Conservation (phyloP, 805 yeast species). For the Saturnispora ahearnii region DNA sequence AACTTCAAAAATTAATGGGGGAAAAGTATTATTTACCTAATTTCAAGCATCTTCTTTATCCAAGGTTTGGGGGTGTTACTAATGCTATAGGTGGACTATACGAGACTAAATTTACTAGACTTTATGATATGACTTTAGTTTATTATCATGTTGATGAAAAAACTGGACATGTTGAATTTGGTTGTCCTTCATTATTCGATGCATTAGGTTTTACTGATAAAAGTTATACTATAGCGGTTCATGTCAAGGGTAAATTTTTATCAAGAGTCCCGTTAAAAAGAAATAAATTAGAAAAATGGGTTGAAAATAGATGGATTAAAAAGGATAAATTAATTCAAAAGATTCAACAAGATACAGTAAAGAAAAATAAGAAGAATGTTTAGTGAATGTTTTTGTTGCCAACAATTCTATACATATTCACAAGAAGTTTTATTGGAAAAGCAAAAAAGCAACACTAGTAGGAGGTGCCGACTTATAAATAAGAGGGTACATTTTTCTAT, state of each 20-base stretch:
- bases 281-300: conserved; percentile 58
- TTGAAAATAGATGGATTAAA: conserved; percentile 63
- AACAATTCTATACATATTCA: background rate
- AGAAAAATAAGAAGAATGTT: conserved; percentile 1
- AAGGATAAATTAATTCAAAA: conserved; percentile 48
- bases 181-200: conserved; percentile 31
- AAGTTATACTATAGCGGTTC: conserved; percentile 30
- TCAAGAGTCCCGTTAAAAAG: conserved; percentile 44
- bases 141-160: conserved; percentile 27
- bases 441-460: background rate
- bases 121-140: conserved; percentile 49
- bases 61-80: conserved; percentile 56
- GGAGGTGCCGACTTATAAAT: background rate
- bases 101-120: conserved; percentile 31
- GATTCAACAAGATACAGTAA: conserved; percentile 24
- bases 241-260: conserved; percentile 39
- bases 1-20: conserved; percentile 46
- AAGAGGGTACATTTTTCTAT: conserved; percentile 4
- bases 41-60: conserved; percentile 59
- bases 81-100: conserved; percentile 39
- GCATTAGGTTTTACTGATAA: conserved; percentile 28
- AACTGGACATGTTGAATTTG: conserved; percentile 18
- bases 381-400: too few relatives aligned
- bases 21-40: conserved; percentile 52
- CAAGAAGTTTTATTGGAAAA: too few relatives aligned